Evolutionary conservation across 2,329 filamentous ascomycete species (phyloP).

Genomic region (Neonectria punicea): DNA sequence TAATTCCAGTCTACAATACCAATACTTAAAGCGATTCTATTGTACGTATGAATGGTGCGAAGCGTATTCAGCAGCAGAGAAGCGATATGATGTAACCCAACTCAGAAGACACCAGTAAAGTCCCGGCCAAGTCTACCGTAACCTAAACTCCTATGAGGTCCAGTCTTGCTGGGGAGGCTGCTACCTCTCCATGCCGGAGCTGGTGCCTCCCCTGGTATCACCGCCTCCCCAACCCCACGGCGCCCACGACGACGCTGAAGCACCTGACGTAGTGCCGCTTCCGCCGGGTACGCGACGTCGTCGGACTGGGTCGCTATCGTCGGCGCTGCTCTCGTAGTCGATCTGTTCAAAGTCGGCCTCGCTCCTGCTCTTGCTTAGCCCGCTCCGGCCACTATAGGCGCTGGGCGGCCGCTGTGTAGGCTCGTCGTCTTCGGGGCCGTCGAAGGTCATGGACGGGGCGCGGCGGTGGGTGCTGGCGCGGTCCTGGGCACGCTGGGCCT

Average conservation of each 20-base stretch:
- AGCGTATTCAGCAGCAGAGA: background rate
- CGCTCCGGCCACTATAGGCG: constrained; percentile 62
- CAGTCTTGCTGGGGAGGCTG: constrained; percentile 30
- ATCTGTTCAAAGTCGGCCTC: constrained; percentile 92
- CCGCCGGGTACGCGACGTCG: constrained; percentile 44
- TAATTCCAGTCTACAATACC: constrained; percentile 19
- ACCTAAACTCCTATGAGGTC: constrained; percentile 45
- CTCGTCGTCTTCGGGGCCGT: constrained; percentile 47
- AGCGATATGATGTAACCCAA: background rate
- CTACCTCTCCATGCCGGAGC: constrained; percentile 55
- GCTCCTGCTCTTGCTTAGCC: constrained; percentile 82
- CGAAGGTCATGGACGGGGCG: constrained; percentile 38
- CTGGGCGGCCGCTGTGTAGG: constrained; percentile 56
- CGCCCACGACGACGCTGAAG: constrained; percentile 56
- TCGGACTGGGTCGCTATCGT: constrained; percentile 57
- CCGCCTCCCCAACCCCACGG: constrained; percentile 58
- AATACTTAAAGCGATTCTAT: constrained; percentile 6
- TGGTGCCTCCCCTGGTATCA: constrained; percentile 36
- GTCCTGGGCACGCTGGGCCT: constrained; percentile 43
- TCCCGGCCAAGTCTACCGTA: constrained; percentile 31
- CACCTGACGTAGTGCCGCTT: constrained; percentile 41
- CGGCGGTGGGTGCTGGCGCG: constrained; percentile 32
- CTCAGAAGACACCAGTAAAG: background rate
- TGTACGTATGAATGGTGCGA: background rate
- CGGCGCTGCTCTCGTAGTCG: constrained; percentile 75